Evolutionary conservation across 2,329 filamentous ascomycete species (phyloP), one percentile per base, ranked within the genome.

Genomic region (Piedraia hortae): DNA sequence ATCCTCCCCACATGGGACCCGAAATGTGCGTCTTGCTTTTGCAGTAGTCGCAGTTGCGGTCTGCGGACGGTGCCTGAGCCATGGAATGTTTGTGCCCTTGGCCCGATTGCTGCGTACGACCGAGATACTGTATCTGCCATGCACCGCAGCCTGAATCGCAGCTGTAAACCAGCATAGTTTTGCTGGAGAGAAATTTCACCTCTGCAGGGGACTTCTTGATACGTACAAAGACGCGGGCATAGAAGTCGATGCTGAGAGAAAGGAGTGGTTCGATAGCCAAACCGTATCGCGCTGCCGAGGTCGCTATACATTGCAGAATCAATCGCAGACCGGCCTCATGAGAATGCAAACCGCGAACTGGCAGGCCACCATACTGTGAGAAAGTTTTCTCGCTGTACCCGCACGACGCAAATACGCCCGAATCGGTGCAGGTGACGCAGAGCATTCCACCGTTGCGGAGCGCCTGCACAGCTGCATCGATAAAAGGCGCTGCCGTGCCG

Each of bases 401-500:
- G 34, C 75, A 73, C 0, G 82, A 90, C 1, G 82, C 82, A 59
- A 80, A 97, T 2, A 97, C 75, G 6, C 73, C 78, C 6, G 82
- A 80, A 44, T 97, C 85, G 0, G 85, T 97, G 46, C 85, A 97
- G 2, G 85, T 97, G 4, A 97, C 72, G 42, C 80, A 91, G 4
- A 97, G 57, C 17, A 97, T 54, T 3, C 85, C 85, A 1, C 82
- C 82, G 34, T 91, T 75, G 31, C 71, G 65, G 5, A 91, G 60
- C 2, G 74, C 65, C 46, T 91, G 80, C 5, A 97, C 54, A 2
- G 85, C 78, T 2, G 75, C 67, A 41, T 97, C 85, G 24, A 97
- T 59, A 44, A 97, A 97, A 1, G 75, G 73, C 6, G 74, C 75
- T 1, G 82, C 85, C 0, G 77, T 88, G 18, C 85, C 85, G 37